Evolutionary conservation across 1,284 basidiomycete species (phyloP), one percentile per base, ranked within the genome.

Genomic region (Ceraceosorus bombacis): DNA sequence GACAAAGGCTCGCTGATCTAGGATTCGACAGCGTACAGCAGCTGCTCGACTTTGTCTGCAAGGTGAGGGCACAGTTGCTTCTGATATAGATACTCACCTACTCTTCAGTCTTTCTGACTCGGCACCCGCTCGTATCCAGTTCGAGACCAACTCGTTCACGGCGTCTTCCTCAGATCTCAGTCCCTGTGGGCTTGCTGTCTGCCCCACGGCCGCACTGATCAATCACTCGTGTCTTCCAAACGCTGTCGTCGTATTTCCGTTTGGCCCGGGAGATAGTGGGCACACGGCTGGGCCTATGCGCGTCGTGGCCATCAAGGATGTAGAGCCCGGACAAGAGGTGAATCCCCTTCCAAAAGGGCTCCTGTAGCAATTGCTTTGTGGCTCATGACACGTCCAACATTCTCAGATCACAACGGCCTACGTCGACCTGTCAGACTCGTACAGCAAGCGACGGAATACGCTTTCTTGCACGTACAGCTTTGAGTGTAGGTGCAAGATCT

Each of bases 211-310:
- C 8, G 90, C 92, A 0, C 81, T 96, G 40, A 82, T 88, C 67
- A 97, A 96, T 71, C 93, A 97, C 74, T 89, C 90, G 0, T 97
- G 93, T 72, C 82, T 84, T 27, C 92, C 93, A 0, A 94, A 95
- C 68, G 89, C 88, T 0, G 89, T 87, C 37, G 83, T 93, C 38
- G 89, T 96, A 1, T 96, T 93, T 74, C 91, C 93, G 46, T 67
- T 69, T 4, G 79, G 78, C 9, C 65, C 66, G 6, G 67, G 58
- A 15, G 54, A 52, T 27, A 59, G 61, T 80, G 27, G 27, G 27
- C 27, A 27, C 27, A 59, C 51, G n/a, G 53, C 54, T 36, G 63
- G 54, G 1, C 73, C 81, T 9, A 85, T 93, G 82, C 83, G 86
- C 48, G 81, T 74, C 6, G 64, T 74, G n/a, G 72, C 74, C 5